Conservation (phyloP, 176 grass and related monocot genomes). For the Chloris gayana region DNA sequence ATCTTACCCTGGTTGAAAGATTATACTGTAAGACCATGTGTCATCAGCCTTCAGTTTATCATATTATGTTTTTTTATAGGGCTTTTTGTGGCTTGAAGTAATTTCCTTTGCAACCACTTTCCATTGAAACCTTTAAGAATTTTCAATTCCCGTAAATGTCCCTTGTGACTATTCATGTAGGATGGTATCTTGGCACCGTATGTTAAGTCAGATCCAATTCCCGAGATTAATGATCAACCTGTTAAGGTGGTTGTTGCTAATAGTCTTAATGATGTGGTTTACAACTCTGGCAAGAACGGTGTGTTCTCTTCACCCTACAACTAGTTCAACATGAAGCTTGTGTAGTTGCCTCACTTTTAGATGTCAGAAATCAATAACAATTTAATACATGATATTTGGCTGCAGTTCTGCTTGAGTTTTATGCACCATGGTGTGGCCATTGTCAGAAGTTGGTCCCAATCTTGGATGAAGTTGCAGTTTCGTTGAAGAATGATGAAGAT, state of each 20-base stretch:
- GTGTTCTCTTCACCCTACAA: conserved; percentile 26
- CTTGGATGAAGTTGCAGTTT: conserved; percentile 64
- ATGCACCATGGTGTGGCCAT: conserved; percentile 70
- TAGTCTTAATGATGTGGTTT: conserved; percentile 55
- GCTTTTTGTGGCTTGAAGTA: neutral
- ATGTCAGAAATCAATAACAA: neutral
- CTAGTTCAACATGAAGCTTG: neutral
- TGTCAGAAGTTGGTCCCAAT: conserved; percentile 67
- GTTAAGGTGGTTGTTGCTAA: conserved; percentile 65
- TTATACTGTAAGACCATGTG: conserved; percentile 48
- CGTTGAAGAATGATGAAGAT: conserved; percentile 55
- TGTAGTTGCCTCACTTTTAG: neutral
- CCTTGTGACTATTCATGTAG: conserved; percentile 38
- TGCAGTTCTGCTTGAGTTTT: conserved; percentile 74
- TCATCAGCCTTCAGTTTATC: neutral
- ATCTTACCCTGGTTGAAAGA: conserved; percentile 60
- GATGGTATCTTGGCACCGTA: conserved; percentile 58
- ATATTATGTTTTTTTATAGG: too few relatives aligned
- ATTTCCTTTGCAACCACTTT: neutral
- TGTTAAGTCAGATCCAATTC: conserved; percentile 68
- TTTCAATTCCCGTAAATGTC: neutral
- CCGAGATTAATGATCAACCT: conserved; percentile 56
- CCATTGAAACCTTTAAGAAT: neutral
- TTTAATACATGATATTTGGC: neutral
- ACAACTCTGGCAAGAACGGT: conserved; percentile 71